Evolutionary conservation across 805 yeast species (phyloP).

Genomic region (Lipomyces yamadae): DNA sequence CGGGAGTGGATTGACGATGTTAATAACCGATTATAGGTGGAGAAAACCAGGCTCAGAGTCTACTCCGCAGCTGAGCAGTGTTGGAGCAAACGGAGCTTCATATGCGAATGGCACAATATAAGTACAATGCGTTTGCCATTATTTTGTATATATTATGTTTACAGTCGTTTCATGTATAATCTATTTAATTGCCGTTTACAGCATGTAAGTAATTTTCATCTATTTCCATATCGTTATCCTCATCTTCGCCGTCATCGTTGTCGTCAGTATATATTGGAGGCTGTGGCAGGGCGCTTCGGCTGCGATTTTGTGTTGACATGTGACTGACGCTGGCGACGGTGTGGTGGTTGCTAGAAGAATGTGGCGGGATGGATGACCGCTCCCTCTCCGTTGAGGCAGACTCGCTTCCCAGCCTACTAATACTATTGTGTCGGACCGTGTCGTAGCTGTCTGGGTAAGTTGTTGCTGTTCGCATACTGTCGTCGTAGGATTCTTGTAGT

Average conservation of each 20-base stretch:
- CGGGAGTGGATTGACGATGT: neutral
- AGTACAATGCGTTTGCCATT: constrained; percentile 2
- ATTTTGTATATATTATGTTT: neutral
- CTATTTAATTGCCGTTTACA: constrained; percentile 4
- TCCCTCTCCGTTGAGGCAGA: neutral
- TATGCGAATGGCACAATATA: constrained; percentile 3
- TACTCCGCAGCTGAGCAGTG: constrained; percentile 21
- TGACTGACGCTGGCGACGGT: neutral
- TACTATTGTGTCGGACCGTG: neutral
- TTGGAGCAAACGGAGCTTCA: constrained; percentile 7
- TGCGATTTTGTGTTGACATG: constrained; percentile 2
- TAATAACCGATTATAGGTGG: constrained; percentile 25
- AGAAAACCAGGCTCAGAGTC: constrained; percentile 34
- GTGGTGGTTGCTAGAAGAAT: neutral
- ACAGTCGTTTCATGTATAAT: neutral
- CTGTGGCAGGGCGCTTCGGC: constrained; percentile 11
- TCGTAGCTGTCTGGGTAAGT: neutral
- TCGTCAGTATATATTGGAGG: constrained; percentile 11
- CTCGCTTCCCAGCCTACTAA: neutral
- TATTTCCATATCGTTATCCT: constrained; percentile 27
- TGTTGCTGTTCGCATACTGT: constrained; percentile 2
- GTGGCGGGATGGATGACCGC: neutral
- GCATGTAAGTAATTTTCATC: constrained; percentile 26
- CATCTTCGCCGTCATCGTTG: constrained; percentile 26
- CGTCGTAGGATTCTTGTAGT: neutral